Evolutionary conservation across 2,329 filamentous ascomycete species (phyloP), one percentile per base, ranked within the genome.

Genomic region (Zopfia rhizophila): DNA sequence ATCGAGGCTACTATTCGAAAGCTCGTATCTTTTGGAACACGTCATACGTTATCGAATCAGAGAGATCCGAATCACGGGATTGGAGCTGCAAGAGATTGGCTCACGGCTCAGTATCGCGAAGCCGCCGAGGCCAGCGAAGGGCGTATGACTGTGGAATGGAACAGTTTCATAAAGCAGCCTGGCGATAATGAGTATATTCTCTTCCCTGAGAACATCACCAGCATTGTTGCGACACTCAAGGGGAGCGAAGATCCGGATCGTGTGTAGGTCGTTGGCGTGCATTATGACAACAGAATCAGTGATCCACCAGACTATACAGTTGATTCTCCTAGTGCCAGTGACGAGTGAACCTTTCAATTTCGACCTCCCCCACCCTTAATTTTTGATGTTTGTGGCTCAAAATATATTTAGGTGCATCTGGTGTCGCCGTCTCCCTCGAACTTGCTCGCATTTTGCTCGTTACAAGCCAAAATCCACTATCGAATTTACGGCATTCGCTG

Each of bases 31-130:
- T 83, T 81, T 53, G 79, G 78, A 25, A 83, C 80, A 11, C 72
- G 80, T 5, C 79, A 82, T 57, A 82, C 80, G 3, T 64, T 82
- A 0, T 82, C 78, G 3, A 70, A 64, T 1, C 78, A 82, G 53
- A 80, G 75, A 36, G 74, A 74, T 13, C 72, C 72, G 2, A 73
- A 69, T 5, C 68, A 76, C 6, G 80, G 80, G 2, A 82, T 83
- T 47, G 80, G 80, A 0, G 80, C 80, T 2, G 80, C 81, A 4
- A 66, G 80, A 37, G 76, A 81, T 56, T 82, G 80, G 79, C 75
- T 83, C 36, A 71, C 72, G 13, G 58, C 64, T 19, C 72, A 81
- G 52, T 78, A 79, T 60, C 63, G 68, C 40, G 60, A 60, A 17
- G 74, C 76, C 31, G 80, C 80, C 0, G 63, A 69, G 14, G 67